Base-by-base conservation (phyloP, 2,329 filamentous ascomycete genomes). In the Aaosphaeria pasadenensis region DNA sequence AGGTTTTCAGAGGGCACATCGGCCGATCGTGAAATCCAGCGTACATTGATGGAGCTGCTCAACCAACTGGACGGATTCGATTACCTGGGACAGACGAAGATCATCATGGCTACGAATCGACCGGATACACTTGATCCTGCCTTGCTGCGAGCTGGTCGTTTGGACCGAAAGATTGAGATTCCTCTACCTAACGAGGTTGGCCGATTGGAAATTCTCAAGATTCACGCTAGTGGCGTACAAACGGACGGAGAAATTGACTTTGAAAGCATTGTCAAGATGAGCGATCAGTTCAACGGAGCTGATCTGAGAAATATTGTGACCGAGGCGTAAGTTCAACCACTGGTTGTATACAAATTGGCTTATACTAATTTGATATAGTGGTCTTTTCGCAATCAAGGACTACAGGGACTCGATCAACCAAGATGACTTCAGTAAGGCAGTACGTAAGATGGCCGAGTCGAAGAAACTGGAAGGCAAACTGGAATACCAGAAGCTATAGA, bases 221-320 rank as follows among this genome's bases (percentile, higher is more conserved):
- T 99, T 60, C 94, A 99, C 71, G 85, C 92, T 5, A 83, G 84
- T 32, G 85, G 88, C 53, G 94, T 99, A 11, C 83, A 89, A 50
- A 85, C 89, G 41, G 92, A 97, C 61, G 94, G 92, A 1, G 94
- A 99, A 54, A 90, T 99, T 66, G 95, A 99, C 71, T 99, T 95
- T 67, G 94, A 99, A 81, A 96, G 90, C 63, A 91, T 99, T 51
- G 94, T 99, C 59, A 99, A 99, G 85, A 99, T 99, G 94, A 96
- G 91, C 62, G 94, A 99, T 67, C 91, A 92, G 30, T 82, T 99
- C 63, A 99, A 99, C 74, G 94, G 94, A 69, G 94, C 94, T 44
- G 94, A 99, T 83, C 75, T 99, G 78, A 82, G 94, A 66, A 99
- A 99, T 69, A 91, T 99, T 45, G 91, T 99, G 45, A 99, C 94